Evolutionary conservation across 768 basidiomycete genomes (phyloP).

Genomic region (Russula dissimulans): DNA sequence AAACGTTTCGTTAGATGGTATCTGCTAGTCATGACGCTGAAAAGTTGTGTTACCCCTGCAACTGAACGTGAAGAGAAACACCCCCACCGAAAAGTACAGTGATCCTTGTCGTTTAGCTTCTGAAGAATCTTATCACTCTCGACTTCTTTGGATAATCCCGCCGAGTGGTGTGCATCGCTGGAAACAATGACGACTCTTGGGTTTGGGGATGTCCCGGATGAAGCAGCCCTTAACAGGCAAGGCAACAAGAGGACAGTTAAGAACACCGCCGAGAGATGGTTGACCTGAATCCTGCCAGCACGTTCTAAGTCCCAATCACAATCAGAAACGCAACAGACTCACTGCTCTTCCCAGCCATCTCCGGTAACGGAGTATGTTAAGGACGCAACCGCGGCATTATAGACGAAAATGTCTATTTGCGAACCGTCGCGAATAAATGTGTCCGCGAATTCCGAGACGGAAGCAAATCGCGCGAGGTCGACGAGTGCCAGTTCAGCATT

Average conservation of each 20-base stretch:
- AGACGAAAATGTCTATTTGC: constrained; percentile 25
- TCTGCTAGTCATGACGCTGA: constrained; percentile 10
- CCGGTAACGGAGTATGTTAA: constrained; percentile 23
- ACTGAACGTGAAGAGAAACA: background rate
- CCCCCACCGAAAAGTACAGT: constrained; percentile 12
- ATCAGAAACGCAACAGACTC: background rate
- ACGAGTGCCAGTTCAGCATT: constrained; percentile 16
- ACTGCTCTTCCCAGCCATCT: constrained; percentile 27
- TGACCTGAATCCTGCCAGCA: constrained; percentile 38
- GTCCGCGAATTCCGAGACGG: constrained; percentile 23
- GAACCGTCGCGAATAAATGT: constrained; percentile 19
- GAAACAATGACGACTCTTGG: constrained; percentile 16
- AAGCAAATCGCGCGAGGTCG: constrained; percentile 24
- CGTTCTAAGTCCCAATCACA: background rate
- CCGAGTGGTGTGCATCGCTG: constrained; percentile 11
- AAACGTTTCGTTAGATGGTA: constrained; percentile 13
- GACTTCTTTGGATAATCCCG: background rate
- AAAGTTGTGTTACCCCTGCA: background rate
- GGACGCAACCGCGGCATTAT: constrained; percentile 22
- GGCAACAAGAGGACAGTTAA: constrained; percentile 9
- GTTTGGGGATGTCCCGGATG: constrained; percentile 4
- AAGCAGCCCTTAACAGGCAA: constrained; percentile 10
- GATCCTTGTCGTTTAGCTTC: constrained; percentile 2
- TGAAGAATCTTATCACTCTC: constrained; percentile 3
- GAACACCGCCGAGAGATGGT: constrained; percentile 21